Evolutionary conservation across 371 early-diverging fungal species (phyloP).

Genomic region (Mucor piriformis): DNA sequence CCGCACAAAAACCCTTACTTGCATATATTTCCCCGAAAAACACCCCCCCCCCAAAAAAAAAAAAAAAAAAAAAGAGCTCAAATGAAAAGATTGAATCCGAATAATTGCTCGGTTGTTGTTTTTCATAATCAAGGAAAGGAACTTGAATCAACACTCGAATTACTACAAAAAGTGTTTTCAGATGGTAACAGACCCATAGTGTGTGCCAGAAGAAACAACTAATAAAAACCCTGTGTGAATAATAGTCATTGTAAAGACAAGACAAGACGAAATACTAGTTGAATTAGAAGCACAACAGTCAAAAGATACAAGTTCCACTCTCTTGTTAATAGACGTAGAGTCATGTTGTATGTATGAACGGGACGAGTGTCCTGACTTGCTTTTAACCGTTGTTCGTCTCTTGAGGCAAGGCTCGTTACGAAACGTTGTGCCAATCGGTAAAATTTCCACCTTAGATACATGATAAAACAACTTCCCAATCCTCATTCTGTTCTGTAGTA

Average conservation of each 20-base stretch:
- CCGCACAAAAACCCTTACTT: no score
- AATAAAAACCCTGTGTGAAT: not conserved
- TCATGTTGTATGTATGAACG: conserved; percentile 3
- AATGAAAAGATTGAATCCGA: conserved; percentile 22
- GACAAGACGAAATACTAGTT: conserved; percentile 11
- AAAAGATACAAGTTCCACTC: conserved; percentile 9
- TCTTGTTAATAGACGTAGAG: conserved; percentile 28
- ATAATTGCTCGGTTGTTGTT: conserved; percentile 25
- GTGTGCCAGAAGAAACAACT: no score
- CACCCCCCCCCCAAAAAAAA: not conserved
- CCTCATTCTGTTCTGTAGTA: no score
- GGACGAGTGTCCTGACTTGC: conserved; percentile 25
- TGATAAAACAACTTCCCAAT: no score
- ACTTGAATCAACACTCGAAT: conserved; percentile 2
- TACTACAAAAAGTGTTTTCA: conserved; percentile 16
- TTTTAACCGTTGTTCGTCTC: conserved; percentile 16
- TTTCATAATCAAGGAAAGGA: conserved; percentile 14
- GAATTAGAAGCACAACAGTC: conserved; percentile 14
- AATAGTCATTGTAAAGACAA: conserved; percentile 18
- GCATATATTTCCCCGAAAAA: no score
- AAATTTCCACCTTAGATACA: not conserved
- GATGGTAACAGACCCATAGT: no score
- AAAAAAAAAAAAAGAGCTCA: not conserved
- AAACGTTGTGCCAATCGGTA: conserved; percentile 28
- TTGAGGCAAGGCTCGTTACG: conserved; percentile 11